Percentiles rank a stretch among this genome's conserved stretches.
phyloP scores from a whole-genome alignment of 768 basidiomycete species.

The Nevesoporus exiguus region DNA sequence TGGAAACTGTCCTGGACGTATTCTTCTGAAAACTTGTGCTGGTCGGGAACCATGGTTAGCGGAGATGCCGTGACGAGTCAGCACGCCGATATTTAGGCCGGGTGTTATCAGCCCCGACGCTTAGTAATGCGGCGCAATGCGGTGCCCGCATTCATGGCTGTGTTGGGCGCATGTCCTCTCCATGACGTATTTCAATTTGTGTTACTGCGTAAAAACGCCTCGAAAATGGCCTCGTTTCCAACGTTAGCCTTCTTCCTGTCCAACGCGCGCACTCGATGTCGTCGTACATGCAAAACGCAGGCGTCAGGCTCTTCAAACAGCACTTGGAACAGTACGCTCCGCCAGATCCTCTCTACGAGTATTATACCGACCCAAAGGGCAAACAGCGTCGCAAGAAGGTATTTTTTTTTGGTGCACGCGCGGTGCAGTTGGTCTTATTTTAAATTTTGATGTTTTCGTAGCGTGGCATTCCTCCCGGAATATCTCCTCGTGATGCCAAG shows the following conservation, averaged over 20 bases:
- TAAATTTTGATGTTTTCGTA: conserved; percentile 33
- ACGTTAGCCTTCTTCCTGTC: not conserved
- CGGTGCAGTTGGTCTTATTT: not conserved
- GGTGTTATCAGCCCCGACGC: not conserved
- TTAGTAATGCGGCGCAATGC: too few relatives aligned
- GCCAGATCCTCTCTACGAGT: conserved; percentile 67
- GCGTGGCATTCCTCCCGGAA: conserved; percentile 71
- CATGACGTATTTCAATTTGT: conserved; percentile 1
- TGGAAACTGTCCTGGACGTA: conserved; percentile 79
- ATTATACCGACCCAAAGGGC: conserved; percentile 27
- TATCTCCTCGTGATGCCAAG: conserved; percentile 70
- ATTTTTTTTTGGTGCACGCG: conserved; percentile 14
- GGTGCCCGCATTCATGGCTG: too few relatives aligned
- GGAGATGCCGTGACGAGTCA: not conserved
- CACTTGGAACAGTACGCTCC: conserved; percentile 67
- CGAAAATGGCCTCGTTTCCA: not conserved
- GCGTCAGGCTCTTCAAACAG: conserved; percentile 57
- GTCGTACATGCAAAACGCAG: conserved; percentile 40
- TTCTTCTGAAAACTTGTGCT: conserved; percentile 52
- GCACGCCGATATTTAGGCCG: not conserved
- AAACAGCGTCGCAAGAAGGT: conserved; percentile 33
- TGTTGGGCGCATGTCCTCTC: not conserved
- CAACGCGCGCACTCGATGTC: conserved; percentile 17
- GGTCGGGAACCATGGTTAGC: conserved; percentile 20
- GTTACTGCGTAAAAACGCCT: not conserved